Evolutionary conservation across 2,329 filamentous ascomycete species (phyloP), one percentile per base, ranked within the genome.

Genomic region (Aspergillus terreus): DNA sequence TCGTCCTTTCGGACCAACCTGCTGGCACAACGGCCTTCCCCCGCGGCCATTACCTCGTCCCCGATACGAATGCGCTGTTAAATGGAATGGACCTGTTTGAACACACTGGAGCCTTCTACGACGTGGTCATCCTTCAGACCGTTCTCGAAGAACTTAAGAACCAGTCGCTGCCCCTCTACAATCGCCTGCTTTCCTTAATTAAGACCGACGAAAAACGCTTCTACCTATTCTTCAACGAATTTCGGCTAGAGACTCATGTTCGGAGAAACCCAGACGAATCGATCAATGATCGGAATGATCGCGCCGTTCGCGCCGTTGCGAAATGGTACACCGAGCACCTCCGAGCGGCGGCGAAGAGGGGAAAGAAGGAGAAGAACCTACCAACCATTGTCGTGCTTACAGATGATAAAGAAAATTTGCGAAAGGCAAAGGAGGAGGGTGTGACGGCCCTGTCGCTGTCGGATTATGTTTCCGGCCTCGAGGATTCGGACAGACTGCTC

Each of bases 181-280:
- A 96, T 71, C 88, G 94, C 36, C 78, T 99, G 46, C 84, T 97
- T 59, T 85, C 88, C 19, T 78, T 99, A 57, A 95, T 92, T 36
- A 95, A 92, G 73, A 96, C 92, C 65, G 91, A 96, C 63, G 91
- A 95, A 59, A 99, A 99, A 78, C 85, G 92, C 49, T 97, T 96
- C 69, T 96, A 97, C 66, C 90, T 99, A 47, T 99, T 99, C 71
- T 97, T 97, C 82, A 99, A 99, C 70, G 94, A 99, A 64, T 99
- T 99, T 67, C 83, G 92, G 47, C 78, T 92, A 36, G 95, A 99
- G 71, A 99, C 94, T 0, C 88, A 96, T 65, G 83, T 96, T 44
- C 75, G 81, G 25, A 82, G 94, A 55, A 81, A 85, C 17, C 71
- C 80, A 5, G 86, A 88, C 35, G 94, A 99, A 76, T 87, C 83